Base-by-base conservation (phyloP, 495 filamentous ascomycete genomes). In the Pseudotulostoma volvatum region DNA sequence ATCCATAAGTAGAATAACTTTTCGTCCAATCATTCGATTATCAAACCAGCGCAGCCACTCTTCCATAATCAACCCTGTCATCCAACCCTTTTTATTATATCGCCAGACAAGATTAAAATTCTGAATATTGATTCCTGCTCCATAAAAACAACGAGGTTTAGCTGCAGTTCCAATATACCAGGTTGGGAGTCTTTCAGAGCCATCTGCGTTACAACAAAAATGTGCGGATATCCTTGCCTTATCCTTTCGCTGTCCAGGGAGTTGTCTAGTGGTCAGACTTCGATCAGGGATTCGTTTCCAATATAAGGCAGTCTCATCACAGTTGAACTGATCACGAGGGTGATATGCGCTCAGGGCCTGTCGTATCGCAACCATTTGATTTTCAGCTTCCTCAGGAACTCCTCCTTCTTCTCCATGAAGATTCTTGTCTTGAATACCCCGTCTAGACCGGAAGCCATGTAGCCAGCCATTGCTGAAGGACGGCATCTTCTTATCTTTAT, bases 21-120 rank as follows among this genome's bases (percentile, higher is more conserved):
- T 52, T 34, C 49, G 36, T 5, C 36, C 42, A 38, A 28, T 21
- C 34, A 56, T 57, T 13, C 0, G 21, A n/a, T n/a, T 34, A 46
- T 56, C 33, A 44, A 61, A 59, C 43, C 33, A 44, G 1, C 38
- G n/a, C 17, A 59, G 21, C 44, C 46, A 59, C 34, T 57, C 48
- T 19, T 46, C 34, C 28, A 46, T 48, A 16, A 60, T 50, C 1
- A n/a, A n/a, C n/a, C n/a, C n/a, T n/a, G n/a, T n/a, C n/a, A n/a
- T n/a, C n/a, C n/a, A n/a, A 18, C 17, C 53, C 20, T 50, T 51
- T 31, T 49, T 49, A 44, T 54, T 58, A 19, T n/a, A 39, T 7
- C 44, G 18, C 41, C 47, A 56, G 4, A 38, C 20, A 18, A 31
- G 42, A 5, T 41, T 43, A 9, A 52, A 31, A 20, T 41, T 49